These are phyloP conservation scores for Ascochyta viciae-villosae DNA, from an alignment of 2,329 filamentous ascomycete species.

Conservation along the genomic window DNA sequence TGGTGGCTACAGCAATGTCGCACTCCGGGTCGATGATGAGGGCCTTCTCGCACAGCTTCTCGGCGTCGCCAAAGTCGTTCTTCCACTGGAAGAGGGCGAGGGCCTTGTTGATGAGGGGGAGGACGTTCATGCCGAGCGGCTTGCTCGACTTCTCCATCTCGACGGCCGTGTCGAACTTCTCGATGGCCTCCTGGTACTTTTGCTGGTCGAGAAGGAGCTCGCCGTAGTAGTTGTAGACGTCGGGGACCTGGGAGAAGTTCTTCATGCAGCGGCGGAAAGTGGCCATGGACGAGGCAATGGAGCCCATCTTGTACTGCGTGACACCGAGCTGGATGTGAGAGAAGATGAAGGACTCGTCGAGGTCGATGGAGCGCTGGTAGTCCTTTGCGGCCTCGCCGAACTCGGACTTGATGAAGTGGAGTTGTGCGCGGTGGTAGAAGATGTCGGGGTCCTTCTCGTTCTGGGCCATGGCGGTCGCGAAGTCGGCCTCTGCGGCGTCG, in stretches of 20 bases:
- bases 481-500: conserved; percentile 86
- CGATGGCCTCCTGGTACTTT: conserved; percentile 92
- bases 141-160: conserved; percentile 97
- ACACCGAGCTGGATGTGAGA: conserved; percentile 99
- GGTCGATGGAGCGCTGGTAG: conserved; percentile 98
- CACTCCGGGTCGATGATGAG: conserved; percentile 98
- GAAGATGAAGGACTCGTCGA: conserved; percentile 97
- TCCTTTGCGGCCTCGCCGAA: conserved; percentile 94
- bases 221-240: conserved; percentile 99
- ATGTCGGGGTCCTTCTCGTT: conserved; percentile 93
- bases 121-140: conserved; percentile 94
- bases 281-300: conserved; percentile 95
- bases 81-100: conserved; percentile 98
- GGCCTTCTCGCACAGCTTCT: conserved; percentile 96
- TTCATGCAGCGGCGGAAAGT: conserved; percentile 98
- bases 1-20: conserved; percentile 97
- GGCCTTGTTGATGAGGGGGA: conserved; percentile 98
- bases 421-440: conserved; percentile 97
- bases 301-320: conserved; percentile 99
- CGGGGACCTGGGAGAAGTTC: conserved; percentile 95
- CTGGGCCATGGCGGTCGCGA: conserved; percentile 82
- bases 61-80: conserved; percentile 91
- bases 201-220: conserved; percentile 96
- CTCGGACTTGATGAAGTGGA: conserved; percentile 96
- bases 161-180: conserved; percentile 98